phyloP scores from a whole-genome alignment of 768 basidiomycete genomes.

The Cystobasidium tubakii region DNA sequence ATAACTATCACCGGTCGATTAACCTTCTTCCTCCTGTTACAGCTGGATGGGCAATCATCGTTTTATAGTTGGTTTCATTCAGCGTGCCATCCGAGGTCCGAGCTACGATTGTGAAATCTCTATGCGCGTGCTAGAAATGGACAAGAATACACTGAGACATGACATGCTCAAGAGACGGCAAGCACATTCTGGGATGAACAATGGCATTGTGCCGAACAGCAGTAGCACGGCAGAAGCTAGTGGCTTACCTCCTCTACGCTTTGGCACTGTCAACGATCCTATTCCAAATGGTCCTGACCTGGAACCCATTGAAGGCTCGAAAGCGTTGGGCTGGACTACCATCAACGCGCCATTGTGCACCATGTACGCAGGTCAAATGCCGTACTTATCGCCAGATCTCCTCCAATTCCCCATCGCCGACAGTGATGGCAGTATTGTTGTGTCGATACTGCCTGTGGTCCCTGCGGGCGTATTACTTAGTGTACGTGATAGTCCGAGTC shows the following conservation, averaged over 20 bases:
- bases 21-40: too few species aligned
- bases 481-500: too few species aligned
- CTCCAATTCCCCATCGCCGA: not conserved
- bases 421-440: constrained; percentile 39
- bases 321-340: constrained; percentile 52
- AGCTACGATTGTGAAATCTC: constrained; percentile 66
- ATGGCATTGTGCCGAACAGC: constrained; percentile 8
- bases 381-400: not conserved
- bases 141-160: constrained; percentile 65
- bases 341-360: constrained; percentile 47
- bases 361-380: constrained; percentile 17
- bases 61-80: constrained; percentile 66
- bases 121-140: constrained; percentile 62
- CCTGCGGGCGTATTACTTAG: not conserved
- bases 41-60: constrained; percentile 71
- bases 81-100: constrained; percentile 60
- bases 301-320: constrained; percentile 38
- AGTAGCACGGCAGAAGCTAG: not conserved
- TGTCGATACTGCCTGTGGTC: constrained; percentile 34
- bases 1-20: too few species aligned
- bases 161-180: constrained; percentile 52
- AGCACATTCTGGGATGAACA: not conserved
- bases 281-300: constrained; percentile 30
- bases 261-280: constrained; percentile 34
- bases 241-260: constrained; percentile 7